Base-by-base conservation (phyloP, 768 basidiomycete species). In the Pleurotus platypus region DNA sequence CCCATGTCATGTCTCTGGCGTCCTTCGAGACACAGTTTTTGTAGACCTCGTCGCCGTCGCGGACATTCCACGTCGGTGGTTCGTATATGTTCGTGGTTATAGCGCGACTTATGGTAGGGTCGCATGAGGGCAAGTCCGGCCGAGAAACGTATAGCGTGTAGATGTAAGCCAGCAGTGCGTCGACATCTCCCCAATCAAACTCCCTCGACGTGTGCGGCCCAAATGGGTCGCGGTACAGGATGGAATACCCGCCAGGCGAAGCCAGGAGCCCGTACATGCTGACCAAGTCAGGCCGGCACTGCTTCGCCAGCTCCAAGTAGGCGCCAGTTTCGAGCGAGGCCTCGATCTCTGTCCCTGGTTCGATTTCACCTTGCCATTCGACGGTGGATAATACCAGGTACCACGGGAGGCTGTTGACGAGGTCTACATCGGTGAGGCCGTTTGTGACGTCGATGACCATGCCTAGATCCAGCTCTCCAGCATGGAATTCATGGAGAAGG, bases 171-270 rank as follows among this genome's bases (percentile, higher is more conserved):
- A 45, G 24, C 30, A 59, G 26, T 9, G 58, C 43, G 11, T 13
- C 15, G n/a, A 59, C 12, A 40, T 59, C 38, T 5, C 56, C 55
- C 46, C 45, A 51, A 12, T 5, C 18, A 18, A 39, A 59, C 26
- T 27, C 18, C 7, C 8, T 30, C 11, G 58, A 56, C 12, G 26
- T 27, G 9, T 46, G 47, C 18, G 27, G 30, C 7, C 58, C 48
- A 5, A 55, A 59, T 12, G 58, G 58, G 46, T 39, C 20, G 20
- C 42, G 45, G 22, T 49, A 57, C n/a, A 57, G 20, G 58, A 59
- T 35, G 26, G 13, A 13, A 18, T 59, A 59, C 56, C 26, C 18
- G 6, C 13, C 18, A 6, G 55, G 46, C 20, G 55, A 59, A 0
- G 43, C 24, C 8, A 13, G 38, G 46, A 56, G n/a, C 12, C 55